A percentile compares a stretch with the other conserved stretches of the same genome.
Evolutionary conservation across 2,329 filamentous ascomycete species (phyloP).

Genomic region (Sporothrix brunneoviolacea): DNA sequence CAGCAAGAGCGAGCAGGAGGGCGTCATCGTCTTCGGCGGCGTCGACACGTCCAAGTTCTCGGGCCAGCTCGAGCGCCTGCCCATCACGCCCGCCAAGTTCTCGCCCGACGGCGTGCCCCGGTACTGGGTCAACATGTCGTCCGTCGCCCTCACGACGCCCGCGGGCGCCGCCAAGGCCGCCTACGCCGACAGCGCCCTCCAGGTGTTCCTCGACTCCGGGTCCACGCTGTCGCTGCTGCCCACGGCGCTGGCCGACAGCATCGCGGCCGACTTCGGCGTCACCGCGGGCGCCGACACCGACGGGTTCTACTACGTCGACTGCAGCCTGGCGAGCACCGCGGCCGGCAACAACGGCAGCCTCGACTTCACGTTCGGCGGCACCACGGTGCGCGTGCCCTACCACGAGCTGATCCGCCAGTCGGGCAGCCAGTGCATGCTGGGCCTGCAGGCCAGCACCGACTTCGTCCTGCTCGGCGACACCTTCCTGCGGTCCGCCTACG

Average conservation of each 20-base stretch:
- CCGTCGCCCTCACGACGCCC: constrained; percentile 36
- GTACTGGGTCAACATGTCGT: constrained; percentile 46
- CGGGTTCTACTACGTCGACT: constrained; percentile 43
- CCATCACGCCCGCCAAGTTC: constrained; percentile 48
- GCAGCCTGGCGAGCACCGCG: constrained; percentile 30
- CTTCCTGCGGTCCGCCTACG: constrained; percentile 50
- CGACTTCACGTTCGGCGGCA: constrained; percentile 42
- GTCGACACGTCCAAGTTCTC: constrained; percentile 59
- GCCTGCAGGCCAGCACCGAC: constrained; percentile 39
- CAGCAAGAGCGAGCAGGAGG: constrained; percentile 50
- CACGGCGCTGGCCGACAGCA: constrained; percentile 41
- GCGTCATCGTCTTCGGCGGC: constrained; percentile 62
- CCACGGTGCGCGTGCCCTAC: constrained; percentile 44
- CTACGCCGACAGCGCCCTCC: constrained; percentile 34
- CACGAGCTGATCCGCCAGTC: constrained; percentile 40
- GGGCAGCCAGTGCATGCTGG: constrained; percentile 37
- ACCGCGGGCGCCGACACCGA: constrained; percentile 28
- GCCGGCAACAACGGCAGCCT: constrained; percentile 39
- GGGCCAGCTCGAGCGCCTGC: constrained; percentile 52
- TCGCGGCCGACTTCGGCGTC: constrained; percentile 45
- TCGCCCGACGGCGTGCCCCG: constrained; percentile 49
- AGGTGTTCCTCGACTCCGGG: constrained; percentile 65
- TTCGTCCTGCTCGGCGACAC: constrained; percentile 53
- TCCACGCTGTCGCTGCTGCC: constrained; percentile 64
- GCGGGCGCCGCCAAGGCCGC: constrained; percentile 23